Evolutionary conservation across 1,139 yeast species (phyloP).

Genomic region (Nakaseomyces nivariensis): DNA sequence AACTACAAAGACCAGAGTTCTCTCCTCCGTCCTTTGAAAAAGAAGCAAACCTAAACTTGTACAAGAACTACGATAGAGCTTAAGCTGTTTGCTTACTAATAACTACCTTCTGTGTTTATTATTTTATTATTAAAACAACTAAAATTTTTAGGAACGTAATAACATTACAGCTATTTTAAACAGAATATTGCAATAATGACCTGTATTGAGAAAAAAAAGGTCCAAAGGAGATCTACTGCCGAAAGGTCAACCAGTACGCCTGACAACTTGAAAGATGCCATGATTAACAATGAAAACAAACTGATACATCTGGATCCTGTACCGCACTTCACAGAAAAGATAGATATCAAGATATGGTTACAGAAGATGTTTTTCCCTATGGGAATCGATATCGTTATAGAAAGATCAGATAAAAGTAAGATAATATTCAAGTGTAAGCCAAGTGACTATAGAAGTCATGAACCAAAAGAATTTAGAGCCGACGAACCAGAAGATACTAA

Average conservation of each 20-base stretch:
- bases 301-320: slow-evolving; percentile 31
- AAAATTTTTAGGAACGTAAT: no score
- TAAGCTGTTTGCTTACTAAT: no score
- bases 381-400: slow-evolving; percentile 57
- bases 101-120: no score
- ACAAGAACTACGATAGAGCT: no score
- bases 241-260: slow-evolving; percentile 1
- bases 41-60: no score
- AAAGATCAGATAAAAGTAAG: slow-evolving; percentile 57
- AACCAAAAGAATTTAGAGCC: slow-evolving; percentile 19
- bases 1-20: no score
- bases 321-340: slow-evolving; percentile 35
- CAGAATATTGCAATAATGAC: background rate
- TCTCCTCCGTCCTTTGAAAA: no score
- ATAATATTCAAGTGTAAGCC: slow-evolving; percentile 61
- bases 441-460: slow-evolving; percentile 26
- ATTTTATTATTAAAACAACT: no score
- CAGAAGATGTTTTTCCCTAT: slow-evolving; percentile 38
- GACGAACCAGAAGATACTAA: slow-evolving; percentile 16
- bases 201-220: background rate
- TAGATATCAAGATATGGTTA: slow-evolving; percentile 62
- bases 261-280: slow-evolving; percentile 1
- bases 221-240: background rate
- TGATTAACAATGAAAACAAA: slow-evolving; percentile 20
- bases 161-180: no score